phyloP scores from a whole-genome alignment of 495 filamentous ascomycete species.

The Letharia lupina region DNA sequence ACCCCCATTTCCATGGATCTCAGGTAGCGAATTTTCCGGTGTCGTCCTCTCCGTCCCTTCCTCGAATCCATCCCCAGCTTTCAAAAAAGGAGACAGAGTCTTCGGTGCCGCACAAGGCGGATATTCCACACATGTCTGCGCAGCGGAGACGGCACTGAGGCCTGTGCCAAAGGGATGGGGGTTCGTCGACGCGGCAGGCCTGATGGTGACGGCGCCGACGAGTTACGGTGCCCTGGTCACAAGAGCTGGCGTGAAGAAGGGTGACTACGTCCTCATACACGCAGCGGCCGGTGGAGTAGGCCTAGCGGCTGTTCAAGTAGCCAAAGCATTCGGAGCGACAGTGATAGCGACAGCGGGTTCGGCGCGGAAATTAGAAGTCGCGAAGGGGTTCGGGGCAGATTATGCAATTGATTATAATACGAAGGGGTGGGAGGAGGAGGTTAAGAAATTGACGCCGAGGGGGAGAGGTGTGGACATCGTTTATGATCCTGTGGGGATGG shows the following conservation, averaged over 20 bases:
- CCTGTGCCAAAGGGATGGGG: conserved; percentile 73
- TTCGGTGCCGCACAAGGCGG: conserved; percentile 84
- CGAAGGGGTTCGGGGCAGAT: conserved; percentile 74
- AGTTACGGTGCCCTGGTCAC: conserved; percentile 78
- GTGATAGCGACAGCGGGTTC: conserved; percentile 86
- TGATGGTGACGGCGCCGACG: conserved; percentile 88
- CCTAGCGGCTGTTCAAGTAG: conserved; percentile 84
- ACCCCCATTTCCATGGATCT: conserved; percentile 72
- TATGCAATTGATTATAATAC: conserved; percentile 66
- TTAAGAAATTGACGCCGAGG: conserved; percentile 65
- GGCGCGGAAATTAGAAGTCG: conserved; percentile 67
- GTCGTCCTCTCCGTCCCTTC: conserved; percentile 58
- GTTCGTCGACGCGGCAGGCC: conserved; percentile 74
- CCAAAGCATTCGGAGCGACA: conserved; percentile 80
- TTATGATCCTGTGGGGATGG: conserved; percentile 82
- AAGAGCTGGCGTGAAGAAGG: conserved; percentile 63
- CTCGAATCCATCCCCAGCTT: conserved; percentile 39
- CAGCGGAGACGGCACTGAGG: conserved; percentile 55
- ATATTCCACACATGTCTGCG: conserved; percentile 69
- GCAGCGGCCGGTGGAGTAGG: conserved; percentile 91
- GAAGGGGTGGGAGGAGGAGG: conserved; percentile 60
- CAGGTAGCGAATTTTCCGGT: conserved; percentile 82
- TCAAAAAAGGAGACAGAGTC: conserved; percentile 67
- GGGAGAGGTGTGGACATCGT: conserved; percentile 78
- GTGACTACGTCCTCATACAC: conserved; percentile 85